Evolutionary conservation across 257 asterid genomes (phyloP), one percentile per base, ranked within the genome.

Genomic region (Voacanga thouarsii): DNA sequence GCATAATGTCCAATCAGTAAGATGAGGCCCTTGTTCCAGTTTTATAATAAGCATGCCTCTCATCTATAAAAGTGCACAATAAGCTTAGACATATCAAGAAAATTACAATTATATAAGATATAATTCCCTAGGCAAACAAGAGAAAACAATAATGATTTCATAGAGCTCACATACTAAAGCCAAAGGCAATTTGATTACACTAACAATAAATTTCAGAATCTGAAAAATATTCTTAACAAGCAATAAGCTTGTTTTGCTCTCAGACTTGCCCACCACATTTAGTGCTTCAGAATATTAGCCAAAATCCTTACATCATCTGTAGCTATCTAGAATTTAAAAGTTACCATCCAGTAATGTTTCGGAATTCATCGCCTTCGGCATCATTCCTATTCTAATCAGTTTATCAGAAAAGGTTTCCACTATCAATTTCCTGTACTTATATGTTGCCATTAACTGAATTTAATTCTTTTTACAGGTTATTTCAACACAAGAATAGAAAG

Each of bases 281-380:
- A n/a, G n/a, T n/a, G n/a, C n/a, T n/a, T n/a, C n/a, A n/a, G n/a
- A n/a, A n/a, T n/a, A n/a, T n/a, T n/a, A n/a, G n/a, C n/a, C n/a
- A n/a, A n/a, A n/a, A n/a, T n/a, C n/a, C n/a, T n/a, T n/a, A n/a
- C n/a, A n/a, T n/a, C n/a, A n/a, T n/a, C n/a, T n/a, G n/a, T n/a
- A n/a, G n/a, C n/a, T n/a, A n/a, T n/a, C n/a, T n/a, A n/a, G n/a
- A n/a, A n/a, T 23, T 24, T 45, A 26, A 12, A 49, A 49, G 11
- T 1, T 49, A 12, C 12, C 9, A 49, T 49, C 11, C 11, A 49
- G 12, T 49, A 12, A 82, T 63, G 76, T 69, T 79, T 47, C 73
- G 33, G 33, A 37, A 71, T 49, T 63, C 56, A 11, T 76, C 43
- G 78, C 70, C 43, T 70, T 72, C 69, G 74, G 79, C 73, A 65